phyloP scores from a whole-genome alignment of 2,329 filamentous ascomycete species.

The Dactylellina sp. region DNA sequence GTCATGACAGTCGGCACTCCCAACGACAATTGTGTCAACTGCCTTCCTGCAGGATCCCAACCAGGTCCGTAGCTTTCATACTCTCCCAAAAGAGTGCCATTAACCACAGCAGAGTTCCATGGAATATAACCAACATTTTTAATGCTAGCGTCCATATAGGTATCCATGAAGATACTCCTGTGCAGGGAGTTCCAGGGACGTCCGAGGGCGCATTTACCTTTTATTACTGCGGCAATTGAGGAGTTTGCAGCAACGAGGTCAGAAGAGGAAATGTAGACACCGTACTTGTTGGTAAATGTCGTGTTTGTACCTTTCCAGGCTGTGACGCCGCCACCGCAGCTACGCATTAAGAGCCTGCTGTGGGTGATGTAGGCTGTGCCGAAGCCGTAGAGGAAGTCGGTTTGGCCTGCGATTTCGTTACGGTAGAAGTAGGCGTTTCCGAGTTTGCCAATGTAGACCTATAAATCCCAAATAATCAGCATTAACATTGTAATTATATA shows the following conservation, averaged over 20 bases:
- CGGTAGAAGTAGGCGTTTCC: slow-evolving; percentile 75
- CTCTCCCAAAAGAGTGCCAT: slow-evolving; percentile 70
- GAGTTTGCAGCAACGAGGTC: slow-evolving; percentile 70
- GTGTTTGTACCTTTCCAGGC: slow-evolving; percentile 76
- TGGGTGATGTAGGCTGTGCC: slow-evolving; percentile 73
- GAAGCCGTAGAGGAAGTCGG: slow-evolving; percentile 77
- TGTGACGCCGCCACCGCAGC: slow-evolving; percentile 73
- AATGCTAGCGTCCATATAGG: slow-evolving; percentile 70
- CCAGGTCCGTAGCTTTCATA: slow-evolving; percentile 69
- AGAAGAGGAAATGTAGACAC: slow-evolving; percentile 73
- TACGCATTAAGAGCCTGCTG: slow-evolving; percentile 69
- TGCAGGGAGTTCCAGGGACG: slow-evolving; percentile 73
- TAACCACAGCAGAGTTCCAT: slow-evolving; percentile 67
- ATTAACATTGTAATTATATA: neutral
- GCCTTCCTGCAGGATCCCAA: slow-evolving; percentile 67
- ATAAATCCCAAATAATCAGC: neutral
- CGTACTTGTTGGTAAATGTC: slow-evolving; percentile 75
- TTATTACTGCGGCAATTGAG: slow-evolving; percentile 62
- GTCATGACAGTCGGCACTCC: slow-evolving; percentile 63
- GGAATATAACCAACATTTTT: slow-evolving; percentile 69
- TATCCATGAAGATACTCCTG: slow-evolving; percentile 70
- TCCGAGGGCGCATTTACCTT: slow-evolving; percentile 70
- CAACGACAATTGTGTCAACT: slow-evolving; percentile 45
- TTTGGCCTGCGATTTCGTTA: slow-evolving; percentile 73
- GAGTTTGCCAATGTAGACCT: slow-evolving; percentile 75